Base-by-base conservation (phyloP, 2,329 filamentous ascomycete species). In the Cytospora leucostoma region DNA sequence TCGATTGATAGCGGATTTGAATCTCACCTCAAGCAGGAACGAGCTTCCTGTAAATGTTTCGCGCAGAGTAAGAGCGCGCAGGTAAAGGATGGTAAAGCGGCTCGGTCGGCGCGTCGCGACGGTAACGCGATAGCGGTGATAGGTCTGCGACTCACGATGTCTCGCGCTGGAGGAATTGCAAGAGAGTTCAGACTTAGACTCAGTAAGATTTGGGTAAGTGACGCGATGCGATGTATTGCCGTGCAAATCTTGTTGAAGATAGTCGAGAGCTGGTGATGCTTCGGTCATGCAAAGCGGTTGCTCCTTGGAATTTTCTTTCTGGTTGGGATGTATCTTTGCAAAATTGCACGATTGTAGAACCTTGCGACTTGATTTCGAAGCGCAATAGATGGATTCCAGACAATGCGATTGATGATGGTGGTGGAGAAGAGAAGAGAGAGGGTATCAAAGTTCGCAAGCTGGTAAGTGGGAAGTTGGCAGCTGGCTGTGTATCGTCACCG, bases 171-270 rank as follows among this genome's bases (percentile, higher is more conserved):
- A 47, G 10, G 10, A 54, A 3, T 27, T 32, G 15, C 4, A 17
- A 11, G 27, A 50, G 33, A 32, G 33, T 2, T 15, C n/a, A 19
- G n/a, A 8, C 8, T 47, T 21, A 19, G n/a, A 7, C 8, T 47
- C 44, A 21, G n/a, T 7, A 12, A 47, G 1, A 10, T 19, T 47
- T 21, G 7, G 17, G n/a, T 47, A 4, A 10, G 11, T 8, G 13
- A 2, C 44, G 44, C 8, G 44, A 47, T 10, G 5, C 10, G 44
- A 11, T 47, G n/a, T 47, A 8, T 37, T 40, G 54, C 11, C 50
- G 51, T 55, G 59, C 32, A n/a, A 61, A 27, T 6, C 47, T 57
- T 57, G 58, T 34, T 37, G 47, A n/a, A n/a, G 40, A 52, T 50
- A 35, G 40, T 49, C 8, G 58, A 35, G 37, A 50, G 51, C 40